Base-by-base conservation (phyloP, 108 stramenopile genomes). In the Conticribra weissflogii region DNA sequence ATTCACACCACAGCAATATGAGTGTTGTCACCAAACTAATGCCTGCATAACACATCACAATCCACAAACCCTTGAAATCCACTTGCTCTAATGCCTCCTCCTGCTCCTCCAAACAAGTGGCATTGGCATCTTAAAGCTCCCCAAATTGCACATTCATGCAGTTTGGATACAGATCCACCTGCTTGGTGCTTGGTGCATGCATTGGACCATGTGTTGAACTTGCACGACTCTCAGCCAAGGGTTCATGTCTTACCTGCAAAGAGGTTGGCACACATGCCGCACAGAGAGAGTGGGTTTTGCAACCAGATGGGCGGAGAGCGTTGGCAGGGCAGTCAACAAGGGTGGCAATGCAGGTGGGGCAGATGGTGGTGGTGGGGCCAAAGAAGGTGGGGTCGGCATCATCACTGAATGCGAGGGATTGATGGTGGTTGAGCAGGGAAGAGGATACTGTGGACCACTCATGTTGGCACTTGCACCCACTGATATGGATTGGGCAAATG, bases 1-100 rank as follows among this genome's bases (percentile, higher is more conserved):
- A 3, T n/a, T n/a, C n/a, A 59, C 82, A 86, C 83, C 81, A 89
- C 12, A 34, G 21, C 30, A 83, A 59, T 51, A 89, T 73, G 2
- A 66, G 3, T 16, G 66, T 0, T n/a, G 84, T 83, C 23, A 78
- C 71, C 3, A 30, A 25, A 22, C 31, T 57, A 2, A 85, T 47
- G 52, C 69, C 47, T 21, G 66, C 24, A 58, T 84, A 87, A 45
- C 72, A 59, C 19, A 74, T 52, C 12, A 80, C 36, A 71, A 84
- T 84, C 12, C 32, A 62, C 0, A 63, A 59, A 17, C 74, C 77
- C 3, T 33, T 69, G 31, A 78, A 81, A 21, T 66, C 44, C 63
- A 63, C 71, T 16, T 72, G 66, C 24, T 65, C 61, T 17, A 74
- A 27, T 28, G 4, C 71, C 25, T 60, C 70, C 24, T 68, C 67